These are phyloP conservation scores for Eutrema yunnanense DNA, from an alignment of 345 rosid species.

Conservation along the genomic window DNA sequence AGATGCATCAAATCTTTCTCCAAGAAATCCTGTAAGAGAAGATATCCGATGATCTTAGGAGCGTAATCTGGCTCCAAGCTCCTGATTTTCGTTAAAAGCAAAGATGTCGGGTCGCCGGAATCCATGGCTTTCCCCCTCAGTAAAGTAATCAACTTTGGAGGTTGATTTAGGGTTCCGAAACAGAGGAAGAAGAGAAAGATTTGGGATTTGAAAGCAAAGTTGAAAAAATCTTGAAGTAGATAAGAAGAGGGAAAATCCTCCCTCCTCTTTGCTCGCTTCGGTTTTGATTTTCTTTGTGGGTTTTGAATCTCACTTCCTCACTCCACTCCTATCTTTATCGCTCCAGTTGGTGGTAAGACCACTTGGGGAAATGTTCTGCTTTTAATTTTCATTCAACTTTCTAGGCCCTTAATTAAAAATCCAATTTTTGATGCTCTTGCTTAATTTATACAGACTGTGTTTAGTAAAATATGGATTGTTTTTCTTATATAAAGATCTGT, in stretches of 20 bases:
- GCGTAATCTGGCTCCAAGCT: constrained; percentile 78
- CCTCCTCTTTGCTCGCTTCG: constrained; percentile 17
- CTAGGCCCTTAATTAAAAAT: constrained; percentile 2
- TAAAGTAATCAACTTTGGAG: not conserved
- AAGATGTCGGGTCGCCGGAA: constrained; percentile 57
- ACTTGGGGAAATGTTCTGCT: constrained; percentile 29
- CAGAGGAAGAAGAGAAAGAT: not conserved
- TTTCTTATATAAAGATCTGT: not conserved
- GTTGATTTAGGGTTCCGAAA: not conserved
- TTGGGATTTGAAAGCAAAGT: not conserved
- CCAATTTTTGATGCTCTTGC: not conserved
- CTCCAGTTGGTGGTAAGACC: constrained; percentile 30
- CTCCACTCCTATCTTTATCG: constrained; percentile 35
- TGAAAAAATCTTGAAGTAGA: not conserved
- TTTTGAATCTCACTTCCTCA: constrained; percentile 13
- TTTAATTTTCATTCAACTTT: constrained; percentile 17
- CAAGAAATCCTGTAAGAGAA: constrained; percentile 59
- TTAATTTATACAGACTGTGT: not conserved
- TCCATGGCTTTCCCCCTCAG: constrained; percentile 44
- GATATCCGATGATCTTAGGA: constrained; percentile 74
- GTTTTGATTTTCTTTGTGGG: not conserved
- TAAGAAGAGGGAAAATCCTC: constrained; percentile 20
- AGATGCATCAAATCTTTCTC: constrained; percentile 64
- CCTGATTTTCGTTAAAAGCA: constrained; percentile 57
- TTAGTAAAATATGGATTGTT: not conserved